Evolutionary conservation across 164 flowering plant genomes (phyloP).

Genomic region (Umbilicus rupestris): DNA sequence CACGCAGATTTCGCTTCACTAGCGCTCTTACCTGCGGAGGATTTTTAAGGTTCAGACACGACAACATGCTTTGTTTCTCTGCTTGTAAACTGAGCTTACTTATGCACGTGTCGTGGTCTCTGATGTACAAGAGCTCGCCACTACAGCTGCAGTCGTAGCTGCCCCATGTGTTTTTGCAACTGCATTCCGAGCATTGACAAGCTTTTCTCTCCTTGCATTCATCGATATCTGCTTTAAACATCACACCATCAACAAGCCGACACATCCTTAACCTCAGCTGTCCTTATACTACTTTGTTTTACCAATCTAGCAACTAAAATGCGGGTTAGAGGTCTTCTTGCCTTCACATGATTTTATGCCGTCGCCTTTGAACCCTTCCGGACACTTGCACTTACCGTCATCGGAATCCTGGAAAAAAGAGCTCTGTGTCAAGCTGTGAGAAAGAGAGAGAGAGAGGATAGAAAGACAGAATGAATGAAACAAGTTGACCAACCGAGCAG

Average conservation of each 20-base stretch:
- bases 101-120: conserved; percentile 87
- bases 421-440: background rate
- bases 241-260: background rate
- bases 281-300: no score
- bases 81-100: conserved; percentile 36
- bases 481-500: conserved; percentile 47
- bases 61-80: background rate
- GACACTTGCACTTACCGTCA: conserved; percentile 59
- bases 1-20: conserved; percentile 47
- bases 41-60: background rate
- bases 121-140: conserved; percentile 72
- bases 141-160: conserved; percentile 69
- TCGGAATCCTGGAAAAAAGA: conserved; percentile 34
- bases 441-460: background rate
- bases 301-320: background rate
- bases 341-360: conserved; percentile 81
- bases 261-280: no score
- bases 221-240: conserved; percentile 49
- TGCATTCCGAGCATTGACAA: conserved; percentile 83
- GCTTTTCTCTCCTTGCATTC: conserved; percentile 84
- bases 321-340: conserved; percentile 19
- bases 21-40: conserved; percentile 55
- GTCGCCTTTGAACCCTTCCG: conserved; percentile 82
- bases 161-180: conserved; percentile 86
- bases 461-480: conserved; percentile 5